Base-by-base conservation (phyloP, 108 stramenopile species). In the Licmophora abbreviata region DNA sequence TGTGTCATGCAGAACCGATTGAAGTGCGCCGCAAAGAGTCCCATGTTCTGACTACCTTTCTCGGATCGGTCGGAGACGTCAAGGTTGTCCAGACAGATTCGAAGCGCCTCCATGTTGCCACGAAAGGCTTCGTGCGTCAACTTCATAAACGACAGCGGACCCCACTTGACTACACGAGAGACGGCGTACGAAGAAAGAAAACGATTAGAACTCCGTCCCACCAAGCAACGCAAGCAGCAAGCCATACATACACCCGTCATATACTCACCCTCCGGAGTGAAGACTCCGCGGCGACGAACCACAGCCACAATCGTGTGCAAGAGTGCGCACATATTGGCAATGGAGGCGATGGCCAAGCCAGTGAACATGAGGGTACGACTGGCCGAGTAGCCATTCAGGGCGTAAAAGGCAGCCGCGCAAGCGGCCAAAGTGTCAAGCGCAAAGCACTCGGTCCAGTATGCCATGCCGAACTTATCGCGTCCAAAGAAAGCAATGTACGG, bases 371-470 rank as follows among this genome's bases (percentile, higher is more conserved):
- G 18, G 18, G 12, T 57, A 26, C 51, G 29, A 24, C 34, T 31
- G 12, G 32, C 22, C 6, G 32, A 30, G 21, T 22, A 61, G 4
- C 53, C 66, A 33, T 45, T 56, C 8, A 48, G 9, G 2, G 53
- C 18, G 51, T 68, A 68, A 22, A 56, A 61, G 12, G 40, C 25
- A 25, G 51, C 24, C 17, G 54, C 59, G 23, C 25, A 27, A 34
- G 59, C 66, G 10, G 66, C 59, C 27, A 68, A 23, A 3, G 42
- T 29, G 51, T 48, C 54, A 6, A 68, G 26, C 17, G 66, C 54
- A 34, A 68, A 68, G 34, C 59, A 60, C 23, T 32, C 55, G 27
- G 23, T 68, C 66, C 66, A 68, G 54, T 68, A 62, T 29, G 34
- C 48, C 59, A 68, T 61, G 21, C 45, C 44, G n/a, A 53, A 68